Evolutionary conservation across 2,329 filamentous ascomycete genomes (phyloP), one percentile per base, ranked within the genome.

Genomic region (Lasiodiplodia sp.): DNA sequence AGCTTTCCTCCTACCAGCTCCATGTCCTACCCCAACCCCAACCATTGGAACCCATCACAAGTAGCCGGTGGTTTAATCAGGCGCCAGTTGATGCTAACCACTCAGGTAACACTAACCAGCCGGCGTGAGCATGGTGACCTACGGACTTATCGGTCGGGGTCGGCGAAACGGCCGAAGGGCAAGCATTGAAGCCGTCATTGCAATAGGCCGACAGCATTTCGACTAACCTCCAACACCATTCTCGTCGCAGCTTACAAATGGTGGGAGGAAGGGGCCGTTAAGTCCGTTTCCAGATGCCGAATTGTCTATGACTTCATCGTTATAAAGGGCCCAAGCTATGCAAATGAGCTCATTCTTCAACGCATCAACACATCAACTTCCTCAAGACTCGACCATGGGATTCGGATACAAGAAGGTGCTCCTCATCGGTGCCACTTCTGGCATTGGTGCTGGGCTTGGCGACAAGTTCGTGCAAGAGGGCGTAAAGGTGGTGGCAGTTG

Each of bases 341-440:
- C 23, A n/a, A 47, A 8, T 47, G 47, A 7, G 28, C 34, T 49
- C 18, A 25, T 14, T n/a, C 18, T 16, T 57, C 37, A n/a, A 28
- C 21, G 37, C 25, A 10, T 11, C 14, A n/a, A 56, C 16, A 4
- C 23, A 10, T 49, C 38, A 4, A 6, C 25, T 38, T n/a, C 37
- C n/a, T 34, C 66, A 28, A 28, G 28, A 28, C 28, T 28, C 28
- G 28, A 77, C 68, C 70, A 80, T 85, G 84, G 73, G 80, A 70
- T 78, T 84, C 69, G 75, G 76, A 47, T 87, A 86, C 78, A 84
- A 83, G 71, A 86, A 86, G 75, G 80, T 86, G 23, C 81, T 87
- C 10, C 75, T 88, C 34, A 77, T 87, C 11, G 86, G 86, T n/a
- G 86, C 85, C 47, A 86, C 83, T 16, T 82, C 80, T 18, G 84